Base-by-base conservation (phyloP, 2,329 filamentous ascomycete species). In the Fusarium decemcellulare region DNA sequence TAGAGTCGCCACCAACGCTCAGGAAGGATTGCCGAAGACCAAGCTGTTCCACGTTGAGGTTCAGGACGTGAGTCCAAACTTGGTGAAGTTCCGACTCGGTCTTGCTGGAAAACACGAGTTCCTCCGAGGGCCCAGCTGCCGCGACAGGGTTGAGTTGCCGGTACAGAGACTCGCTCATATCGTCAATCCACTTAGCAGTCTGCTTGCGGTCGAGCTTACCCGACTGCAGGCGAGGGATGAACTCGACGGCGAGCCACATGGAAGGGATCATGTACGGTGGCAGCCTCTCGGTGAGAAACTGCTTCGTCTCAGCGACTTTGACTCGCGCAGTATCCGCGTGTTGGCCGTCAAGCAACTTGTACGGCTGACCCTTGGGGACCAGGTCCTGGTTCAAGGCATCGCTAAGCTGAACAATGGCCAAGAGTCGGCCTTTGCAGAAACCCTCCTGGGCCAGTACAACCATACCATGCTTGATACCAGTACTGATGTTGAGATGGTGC, bases 1-100 rank as follows among this genome's bases (percentile, higher is more conserved):
- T 82, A 5, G 82, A 83, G 55, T 84, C 82, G 6, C 82, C 82
- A 1, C 82, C 82, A 2, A 82, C 70, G 15, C 73, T 72, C 23
- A 83, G 69, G 65, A 84, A 83, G 40, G 77, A 76, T 7, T 65
- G 70, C 0, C 18, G 10, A 6, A 71, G 56, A 2, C 69, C 51
- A 34, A 73, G 67, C 43, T 74, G 70, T 8, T 73, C 71, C 2
- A 2, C 6, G 6, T 67, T 71, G 40, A 73, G 72, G 29, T 73
- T 72, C 14, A 72, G 4, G 2, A 72, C 70, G 1, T 68, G 46
- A 0, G 30, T 52, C 70, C 72, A 74, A 23, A 71, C 65, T 6
- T 58, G 53, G 23, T 68, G 70, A 7, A 72, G 18, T 23, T 69
- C 53, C 6, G 43, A 5, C 42, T 71, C 70, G 0, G 15, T 37